Base-by-base conservation (phyloP, 2,329 filamentous ascomycete species). In the Cercospora sojina region DNA sequence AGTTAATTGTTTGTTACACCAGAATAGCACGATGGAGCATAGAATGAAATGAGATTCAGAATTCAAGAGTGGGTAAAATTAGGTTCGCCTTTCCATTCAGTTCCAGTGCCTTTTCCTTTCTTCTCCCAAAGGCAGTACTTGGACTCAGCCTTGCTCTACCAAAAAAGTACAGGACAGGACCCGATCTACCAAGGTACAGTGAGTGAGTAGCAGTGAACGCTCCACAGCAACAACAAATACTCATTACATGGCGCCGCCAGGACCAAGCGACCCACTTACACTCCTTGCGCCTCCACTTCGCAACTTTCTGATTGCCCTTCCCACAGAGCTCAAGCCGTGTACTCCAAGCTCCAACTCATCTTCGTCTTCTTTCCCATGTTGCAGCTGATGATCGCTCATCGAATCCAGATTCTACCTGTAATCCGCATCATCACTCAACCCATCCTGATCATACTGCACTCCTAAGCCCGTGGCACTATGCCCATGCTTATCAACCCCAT, bases 391-490 rank as follows among this genome's bases (percentile, higher is more conserved):
- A 55, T 27, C 51, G 51, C 51, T 27, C 51, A 55, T 55, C 51
- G 59, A 62, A 31, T 56, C 59, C 59, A 55, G 49, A 55, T 55
- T 49, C 65, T 67, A 67, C 58, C 65, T 60, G 62, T 61, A 67
- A 32, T 67, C 65, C 29, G 55, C 49, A 5, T 62, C 65, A 55
- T 64, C 65, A 43, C 65, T 67, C 49, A 66, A 53, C 8, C 38
- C 62, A 58, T 67, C 65, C 64, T 66, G 64, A 29, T 63, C 64
- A 59, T 63, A 62, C 27, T 67, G 65, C 51, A 67, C 61, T 2
- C 65, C 65, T 16, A 67, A 31, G 23, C 65, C 65, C 3, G 49
- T 49, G 3, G 57, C 43, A 23, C 49, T 60, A 57, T 59, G 20
- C 13, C 59, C 59, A 9, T 58, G 53, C 32, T 66, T 66, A 12